Conservation (phyloP, 371 early-diverging fungal genomes). For the Mucor sp. region DNA sequence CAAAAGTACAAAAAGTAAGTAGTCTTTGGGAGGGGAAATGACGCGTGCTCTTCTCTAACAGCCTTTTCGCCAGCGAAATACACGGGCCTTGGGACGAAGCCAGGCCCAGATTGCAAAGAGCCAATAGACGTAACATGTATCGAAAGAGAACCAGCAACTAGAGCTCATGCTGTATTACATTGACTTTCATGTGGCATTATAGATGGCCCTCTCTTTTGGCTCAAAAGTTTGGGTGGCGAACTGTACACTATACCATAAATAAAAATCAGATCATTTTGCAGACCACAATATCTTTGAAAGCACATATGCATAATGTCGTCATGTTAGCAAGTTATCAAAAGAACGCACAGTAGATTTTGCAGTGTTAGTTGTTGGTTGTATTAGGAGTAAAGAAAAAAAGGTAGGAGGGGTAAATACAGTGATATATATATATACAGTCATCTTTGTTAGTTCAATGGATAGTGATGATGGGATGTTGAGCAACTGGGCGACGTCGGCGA, state of each 20-base stretch:
- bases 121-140: conserved; percentile 34
- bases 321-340: neutral
- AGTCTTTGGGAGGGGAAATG: neutral
- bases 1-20: conserved; percentile 93
- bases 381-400: neutral
- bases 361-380: neutral
- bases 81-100: conserved; percentile 98
- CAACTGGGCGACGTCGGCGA: neutral
- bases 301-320: neutral
- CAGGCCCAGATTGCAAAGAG: conserved; percentile 64
- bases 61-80: conserved; percentile 69
- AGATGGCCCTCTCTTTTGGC: neutral
- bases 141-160: conserved; percentile 18
- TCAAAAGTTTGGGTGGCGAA: neutral
- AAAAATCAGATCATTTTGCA: neutral
- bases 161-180: neutral
- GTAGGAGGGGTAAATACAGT: neutral
- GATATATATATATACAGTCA: neutral
- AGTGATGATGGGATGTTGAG: neutral
- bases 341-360: too few relatives aligned
- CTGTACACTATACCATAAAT: neutral
- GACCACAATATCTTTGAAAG: neutral
- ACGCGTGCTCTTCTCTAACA: neutral
- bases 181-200: neutral
- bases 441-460: neutral